Evolutionary conservation across 2,329 filamentous ascomycete species (phyloP).

Genomic region (Xylariaceae sp.): DNA sequence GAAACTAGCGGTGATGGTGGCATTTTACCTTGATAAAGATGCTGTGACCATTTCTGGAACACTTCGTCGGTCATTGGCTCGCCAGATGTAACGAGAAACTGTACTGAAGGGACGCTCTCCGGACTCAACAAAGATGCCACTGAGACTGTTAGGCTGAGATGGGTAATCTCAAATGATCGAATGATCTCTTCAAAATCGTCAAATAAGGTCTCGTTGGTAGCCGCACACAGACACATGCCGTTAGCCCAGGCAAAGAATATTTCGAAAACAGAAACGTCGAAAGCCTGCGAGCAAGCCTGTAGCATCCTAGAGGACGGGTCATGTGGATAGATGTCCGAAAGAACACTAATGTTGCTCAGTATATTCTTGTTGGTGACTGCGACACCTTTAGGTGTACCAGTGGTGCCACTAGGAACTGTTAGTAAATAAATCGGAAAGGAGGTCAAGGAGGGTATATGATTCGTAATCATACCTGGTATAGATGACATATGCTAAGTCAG

Average conservation of each 20-base stretch:
- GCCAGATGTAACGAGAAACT: slow-evolving; percentile 74
- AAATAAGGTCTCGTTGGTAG: slow-evolving; percentile 68
- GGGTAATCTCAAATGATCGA: slow-evolving; percentile 59
- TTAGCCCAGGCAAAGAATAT: slow-evolving; percentile 79
- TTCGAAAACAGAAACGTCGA: slow-evolving; percentile 85
- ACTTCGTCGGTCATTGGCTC: slow-evolving; percentile 73
- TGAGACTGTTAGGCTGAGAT: slow-evolving; percentile 80
- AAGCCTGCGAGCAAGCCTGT: slow-evolving; percentile 78
- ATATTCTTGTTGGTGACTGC: slow-evolving; percentile 71
- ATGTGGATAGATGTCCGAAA: slow-evolving; percentile 61
- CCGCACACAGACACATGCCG: slow-evolving; percentile 74
- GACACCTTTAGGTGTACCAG: slow-evolving; percentile 74
- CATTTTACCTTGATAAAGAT: slow-evolving; percentile 61
- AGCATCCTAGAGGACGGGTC: slow-evolving; percentile 54
- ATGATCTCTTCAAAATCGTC: slow-evolving; percentile 65
- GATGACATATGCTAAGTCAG: slow-evolving; percentile 66
- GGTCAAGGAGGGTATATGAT: background rate
- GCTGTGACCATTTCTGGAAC: slow-evolving; percentile 60
- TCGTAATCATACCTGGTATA: slow-evolving; percentile 53
- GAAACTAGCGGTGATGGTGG: background rate
- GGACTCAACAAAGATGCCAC: slow-evolving; percentile 72
- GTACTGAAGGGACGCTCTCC: slow-evolving; percentile 60
- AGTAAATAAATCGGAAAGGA: background rate
- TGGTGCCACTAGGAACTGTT: slow-evolving; percentile 55
- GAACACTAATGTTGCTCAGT: slow-evolving; percentile 64